Base-by-base conservation (phyloP, 2,329 filamentous ascomycete species). In the Aureobasidium zeae region DNA sequence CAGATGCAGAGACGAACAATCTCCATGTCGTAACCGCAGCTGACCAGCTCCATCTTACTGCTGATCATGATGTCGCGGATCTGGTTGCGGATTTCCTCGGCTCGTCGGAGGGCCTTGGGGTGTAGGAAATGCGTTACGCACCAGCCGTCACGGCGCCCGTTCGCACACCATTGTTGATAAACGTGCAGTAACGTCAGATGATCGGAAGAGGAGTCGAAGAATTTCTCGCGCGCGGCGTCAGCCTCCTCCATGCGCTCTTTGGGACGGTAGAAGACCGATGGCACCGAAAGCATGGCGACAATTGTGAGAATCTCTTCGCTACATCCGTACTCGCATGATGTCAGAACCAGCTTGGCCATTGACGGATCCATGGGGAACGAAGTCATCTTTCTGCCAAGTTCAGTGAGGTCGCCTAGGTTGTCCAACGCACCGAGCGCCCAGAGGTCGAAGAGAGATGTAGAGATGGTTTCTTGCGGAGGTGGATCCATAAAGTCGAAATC, bases 401-500 rank as follows among this genome's bases (percentile, higher is more conserved):
- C 71, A 0, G 91, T 98, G 19, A 98, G 73, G 52, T 95, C 86
- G 25, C 91, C 93, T 12, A 96, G 74, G 54, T 98, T 95, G 60
- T 95, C 86, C 10, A 98, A 67, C 0, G 91, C 89, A 1, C 91
- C 91, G 0, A 98, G 72, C 0, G 91, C 88, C 91, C 91, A 98
- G 1, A 98, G 76, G 55, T 98, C 91, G 64, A 96, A 98, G 25
- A 98, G 79, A 3, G 88, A 95, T 0, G 91, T 98, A 0, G 86
- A 89, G 52, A 98, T 96, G 1, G 88, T 95, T 57, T 98, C 93
- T 64, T 98, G 91, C 0, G 91, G 91, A 5, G 91, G 91, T 2
- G 91, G 91, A 53, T 98, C 91, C 89, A 98, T 96, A 55, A 98
- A 98, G 61, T 96, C 87, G 57, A 98, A 98, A 61, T 98, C 89